phyloP scores from a whole-genome alignment of 1,139 yeast species.

The Pneumocystis murina region DNA sequence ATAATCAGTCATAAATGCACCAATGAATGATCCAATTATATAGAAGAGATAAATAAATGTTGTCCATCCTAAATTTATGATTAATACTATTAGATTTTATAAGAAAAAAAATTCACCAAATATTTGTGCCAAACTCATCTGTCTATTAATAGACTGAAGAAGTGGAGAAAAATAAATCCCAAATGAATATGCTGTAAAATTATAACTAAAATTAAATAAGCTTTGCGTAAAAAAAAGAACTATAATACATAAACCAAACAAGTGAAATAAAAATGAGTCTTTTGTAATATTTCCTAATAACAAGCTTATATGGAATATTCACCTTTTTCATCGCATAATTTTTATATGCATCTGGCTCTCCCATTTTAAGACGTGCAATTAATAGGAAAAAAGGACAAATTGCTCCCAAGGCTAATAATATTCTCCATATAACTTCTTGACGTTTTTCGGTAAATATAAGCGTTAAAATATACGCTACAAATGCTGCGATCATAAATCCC shows the following conservation, averaged over 20 bases:
- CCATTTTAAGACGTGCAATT: conserved; percentile 57
- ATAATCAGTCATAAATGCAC: conserved; percentile 39
- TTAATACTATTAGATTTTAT: conserved; percentile 32
- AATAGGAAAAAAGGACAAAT: conserved; percentile 70
- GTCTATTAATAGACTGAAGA: conserved; percentile 44
- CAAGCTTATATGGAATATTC: conserved; percentile 49
- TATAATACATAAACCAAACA: conserved; percentile 60
- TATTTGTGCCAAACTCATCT: conserved; percentile 26
- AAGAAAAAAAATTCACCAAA: neutral
- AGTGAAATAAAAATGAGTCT: conserved; percentile 55
- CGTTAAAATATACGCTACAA: conserved; percentile 71
- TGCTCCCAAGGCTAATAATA: conserved; percentile 86
- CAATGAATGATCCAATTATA: conserved; percentile 75
- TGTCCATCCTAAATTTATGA: conserved; percentile 70
- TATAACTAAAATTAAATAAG: conserved; percentile 26
- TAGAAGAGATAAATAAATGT: conserved; percentile 77
- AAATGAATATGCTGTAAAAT: conserved; percentile 75
- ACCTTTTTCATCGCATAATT: conserved; percentile 55
- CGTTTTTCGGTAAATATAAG: conserved; percentile 67
- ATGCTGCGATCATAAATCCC: conserved; percentile 73
- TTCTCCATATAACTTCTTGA: conserved; percentile 76
- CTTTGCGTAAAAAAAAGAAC: neutral
- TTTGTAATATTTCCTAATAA: conserved; percentile 72
- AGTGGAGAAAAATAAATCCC: conserved; percentile 68
- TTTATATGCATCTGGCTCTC: conserved; percentile 55